Percentiles rank a stretch among this genome's conserved stretches.
phyloP scores from a whole-genome alignment of 371 early-diverging fungal species.

The Mucor piriformis region DNA sequence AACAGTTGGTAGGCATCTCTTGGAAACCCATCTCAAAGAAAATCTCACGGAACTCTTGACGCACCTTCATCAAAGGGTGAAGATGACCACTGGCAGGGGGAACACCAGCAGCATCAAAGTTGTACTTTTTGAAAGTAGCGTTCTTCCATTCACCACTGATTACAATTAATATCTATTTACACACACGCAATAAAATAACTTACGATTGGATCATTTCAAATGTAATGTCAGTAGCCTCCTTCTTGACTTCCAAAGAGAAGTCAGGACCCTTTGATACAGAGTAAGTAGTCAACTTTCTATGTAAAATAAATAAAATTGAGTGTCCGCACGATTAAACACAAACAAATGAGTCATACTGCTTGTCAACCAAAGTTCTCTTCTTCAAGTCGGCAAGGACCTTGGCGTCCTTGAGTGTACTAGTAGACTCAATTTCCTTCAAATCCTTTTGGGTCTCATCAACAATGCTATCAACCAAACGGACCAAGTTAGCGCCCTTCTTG shows the following conservation, averaged over 20 bases:
- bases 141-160: slow-evolving; percentile 90
- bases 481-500: slow-evolving; percentile 74
- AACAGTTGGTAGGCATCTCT: slow-evolving; percentile 99
- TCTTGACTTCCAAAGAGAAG: slow-evolving; percentile 82
- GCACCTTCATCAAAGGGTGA: slow-evolving; percentile 99
- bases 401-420: slow-evolving; percentile 65
- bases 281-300: slow-evolving; percentile 86
- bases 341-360: slow-evolving; percentile 54
- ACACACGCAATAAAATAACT: too few species aligned
- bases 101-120: slow-evolving; percentile 94
- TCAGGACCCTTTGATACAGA: slow-evolving; percentile 86
- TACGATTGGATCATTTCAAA: slow-evolving; percentile 89
- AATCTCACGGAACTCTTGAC: slow-evolving; percentile 98
- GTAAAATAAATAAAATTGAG: background rate
- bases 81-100: slow-evolving; percentile 90
- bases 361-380: slow-evolving; percentile 85
- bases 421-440: slow-evolving; percentile 66
- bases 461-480: slow-evolving; percentile 76
- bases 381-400: slow-evolving; percentile 83
- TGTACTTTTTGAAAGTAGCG: slow-evolving; percentile 97
- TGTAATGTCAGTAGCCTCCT: slow-evolving; percentile 96
- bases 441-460: slow-evolving; percentile 85
- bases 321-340: slow-evolving; percentile 4
- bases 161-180: background rate
- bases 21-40: slow-evolving; percentile 99